Conservation (phyloP, 352 stramenopile species). For the Phytophthora megakarya region DNA sequence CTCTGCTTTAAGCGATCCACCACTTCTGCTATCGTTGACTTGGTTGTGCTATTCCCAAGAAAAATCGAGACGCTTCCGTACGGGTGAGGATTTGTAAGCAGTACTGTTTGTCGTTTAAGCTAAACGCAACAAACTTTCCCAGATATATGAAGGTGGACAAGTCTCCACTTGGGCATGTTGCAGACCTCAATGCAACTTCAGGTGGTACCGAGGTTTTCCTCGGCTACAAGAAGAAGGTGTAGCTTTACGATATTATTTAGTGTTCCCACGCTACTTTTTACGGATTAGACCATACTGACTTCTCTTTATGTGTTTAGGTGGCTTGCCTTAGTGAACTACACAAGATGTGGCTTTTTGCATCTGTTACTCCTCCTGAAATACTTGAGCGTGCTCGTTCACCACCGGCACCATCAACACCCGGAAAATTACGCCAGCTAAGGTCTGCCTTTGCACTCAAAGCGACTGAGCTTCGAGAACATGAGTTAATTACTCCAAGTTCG, state of each 20-base stretch:
- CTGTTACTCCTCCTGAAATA: conserved; percentile 31
- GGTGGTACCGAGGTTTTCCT: conserved; percentile 77
- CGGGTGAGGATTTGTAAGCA: conserved; percentile 40
- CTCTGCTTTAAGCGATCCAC: conserved; percentile 77
- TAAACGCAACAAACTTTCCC: conserved; percentile 8
- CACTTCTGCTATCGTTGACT: conserved; percentile 64
- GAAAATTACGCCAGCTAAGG: conserved; percentile 25
- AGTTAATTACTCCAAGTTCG: conserved; percentile 13
- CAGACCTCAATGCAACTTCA: conserved; percentile 77
- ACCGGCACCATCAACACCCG: conserved; percentile 15
- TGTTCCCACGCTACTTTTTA: neutral
- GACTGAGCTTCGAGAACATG: conserved; percentile 34
- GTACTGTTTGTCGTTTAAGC: neutral
- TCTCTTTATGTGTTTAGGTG: conserved; percentile 26
- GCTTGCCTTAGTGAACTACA: conserved; percentile 42
- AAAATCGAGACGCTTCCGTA: conserved; percentile 88
- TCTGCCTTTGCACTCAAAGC: conserved; percentile 29
- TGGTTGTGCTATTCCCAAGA: conserved; percentile 75
- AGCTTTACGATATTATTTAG: neutral
- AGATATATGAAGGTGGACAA: conserved; percentile 84
- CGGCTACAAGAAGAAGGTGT: conserved; percentile 84
- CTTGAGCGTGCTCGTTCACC: conserved; percentile 16
- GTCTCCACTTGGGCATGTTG: conserved; percentile 63
- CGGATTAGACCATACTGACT: neutral
- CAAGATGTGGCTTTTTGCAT: conserved; percentile 47